phyloP scores from a whole-genome alignment of 768 basidiomycete species.

The Obba rivulosa region DNA sequence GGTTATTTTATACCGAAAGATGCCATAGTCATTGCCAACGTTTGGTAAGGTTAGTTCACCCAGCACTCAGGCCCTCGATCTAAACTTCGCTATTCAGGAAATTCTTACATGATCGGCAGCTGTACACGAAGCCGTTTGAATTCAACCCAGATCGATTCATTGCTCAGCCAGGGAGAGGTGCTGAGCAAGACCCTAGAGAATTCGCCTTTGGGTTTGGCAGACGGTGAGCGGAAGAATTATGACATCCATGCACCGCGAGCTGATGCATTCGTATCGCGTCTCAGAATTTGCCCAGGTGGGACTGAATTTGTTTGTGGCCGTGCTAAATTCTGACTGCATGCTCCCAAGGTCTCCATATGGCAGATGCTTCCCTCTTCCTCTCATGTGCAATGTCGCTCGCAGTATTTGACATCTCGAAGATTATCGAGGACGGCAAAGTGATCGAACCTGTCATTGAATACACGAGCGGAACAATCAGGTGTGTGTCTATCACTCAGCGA shows the following conservation, averaged over 20 bases:
- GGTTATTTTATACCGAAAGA: constrained; percentile 60
- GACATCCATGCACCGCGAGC: constrained; percentile 4
- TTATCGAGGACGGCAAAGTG: constrained; percentile 21
- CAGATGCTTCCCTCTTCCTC: constrained; percentile 26
- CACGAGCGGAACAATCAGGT: constrained; percentile 23
- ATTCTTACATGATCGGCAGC: constrained; percentile 25
- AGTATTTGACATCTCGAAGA: constrained; percentile 23
- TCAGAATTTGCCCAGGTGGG: constrained; percentile 2
- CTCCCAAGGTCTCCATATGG: constrained; percentile 24
- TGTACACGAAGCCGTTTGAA: constrained; percentile 26
- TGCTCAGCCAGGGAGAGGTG: constrained; percentile 10
- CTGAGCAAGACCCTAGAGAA: constrained; percentile 20
- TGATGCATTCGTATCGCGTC: constrained; percentile 2
- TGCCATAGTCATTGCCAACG: constrained; percentile 34
- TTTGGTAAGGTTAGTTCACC: no score
- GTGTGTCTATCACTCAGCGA: not conserved
- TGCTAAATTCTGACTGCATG: constrained; percentile 1
- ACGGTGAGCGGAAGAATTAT: constrained; percentile 11
- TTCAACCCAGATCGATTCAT: constrained; percentile 32
- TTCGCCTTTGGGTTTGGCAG: constrained; percentile 28
- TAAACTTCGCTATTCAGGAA: no score
- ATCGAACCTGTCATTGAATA: constrained; percentile 20
- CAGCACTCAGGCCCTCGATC: no score
- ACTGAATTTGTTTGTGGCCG: not conserved
- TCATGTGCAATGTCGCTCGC: constrained; percentile 26